Evolutionary conservation across 768 basidiomycete species (phyloP).

Genomic region (Hypsizygus marmoreus): DNA sequence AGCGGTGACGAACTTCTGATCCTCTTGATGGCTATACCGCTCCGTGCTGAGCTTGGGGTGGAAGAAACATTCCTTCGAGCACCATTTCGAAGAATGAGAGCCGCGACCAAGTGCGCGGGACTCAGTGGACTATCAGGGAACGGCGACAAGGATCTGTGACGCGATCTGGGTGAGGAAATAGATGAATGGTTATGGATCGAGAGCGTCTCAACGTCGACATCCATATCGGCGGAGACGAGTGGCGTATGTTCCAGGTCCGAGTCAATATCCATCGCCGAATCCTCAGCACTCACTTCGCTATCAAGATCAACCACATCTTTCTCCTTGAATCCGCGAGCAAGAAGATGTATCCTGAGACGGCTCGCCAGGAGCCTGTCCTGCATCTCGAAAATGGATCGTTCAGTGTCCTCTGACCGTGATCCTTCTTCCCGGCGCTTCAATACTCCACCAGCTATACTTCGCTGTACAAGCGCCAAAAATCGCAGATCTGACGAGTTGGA

Average conservation of each 20-base stretch:
- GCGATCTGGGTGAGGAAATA: conserved; percentile 9
- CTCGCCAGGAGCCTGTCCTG: conserved; percentile 21
- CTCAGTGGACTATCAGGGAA: conserved; percentile 10
- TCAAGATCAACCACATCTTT: conserved; percentile 16
- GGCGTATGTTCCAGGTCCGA: background rate
- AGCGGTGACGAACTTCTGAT: conserved; percentile 17
- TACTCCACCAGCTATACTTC: conserved; percentile 18
- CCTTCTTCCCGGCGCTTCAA: conserved; percentile 5
- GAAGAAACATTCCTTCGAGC: conserved; percentile 8
- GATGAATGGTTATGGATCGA: conserved; percentile 1
- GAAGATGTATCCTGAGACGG: conserved; percentile 18
- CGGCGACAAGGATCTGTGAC: background rate
- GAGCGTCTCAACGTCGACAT: conserved; percentile 20
- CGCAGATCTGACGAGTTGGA: conserved; percentile 16
- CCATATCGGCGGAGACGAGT: conserved; percentile 20
- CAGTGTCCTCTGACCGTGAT: background rate
- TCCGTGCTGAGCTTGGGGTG: conserved; percentile 8
- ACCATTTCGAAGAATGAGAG: conserved; percentile 18
- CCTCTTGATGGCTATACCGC: background rate
- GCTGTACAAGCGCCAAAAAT: conserved; percentile 20
- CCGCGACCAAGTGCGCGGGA: conserved; percentile 16
- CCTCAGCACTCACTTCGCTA: background rate
- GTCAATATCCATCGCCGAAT: conserved; percentile 17
- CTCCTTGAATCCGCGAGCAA: conserved; percentile 14
- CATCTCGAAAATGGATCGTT: conserved; percentile 9